Conservation (phyloP, 192 early-diverging fungal genomes). For the Umbelopsis isabellina region DNA sequence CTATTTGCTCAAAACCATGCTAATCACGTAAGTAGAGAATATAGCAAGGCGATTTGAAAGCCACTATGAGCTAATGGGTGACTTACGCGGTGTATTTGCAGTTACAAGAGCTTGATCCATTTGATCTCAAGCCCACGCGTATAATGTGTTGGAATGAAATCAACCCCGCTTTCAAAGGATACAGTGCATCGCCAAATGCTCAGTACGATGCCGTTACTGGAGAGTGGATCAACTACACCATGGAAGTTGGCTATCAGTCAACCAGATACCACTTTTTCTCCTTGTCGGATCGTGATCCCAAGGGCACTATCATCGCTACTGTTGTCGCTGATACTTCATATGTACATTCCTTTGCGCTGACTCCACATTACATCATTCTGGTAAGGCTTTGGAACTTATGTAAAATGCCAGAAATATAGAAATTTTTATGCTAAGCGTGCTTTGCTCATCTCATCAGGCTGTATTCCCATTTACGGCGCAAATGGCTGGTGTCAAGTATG, state of each 20-base stretch:
- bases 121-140: constrained; percentile 64
- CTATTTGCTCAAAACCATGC: constrained; percentile 72
- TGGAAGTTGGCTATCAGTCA: constrained; percentile 71
- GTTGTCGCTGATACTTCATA: constrained; percentile 68
- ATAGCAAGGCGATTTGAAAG: no score
- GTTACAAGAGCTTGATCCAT: constrained; percentile 69
- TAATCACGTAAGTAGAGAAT: constrained; percentile 51
- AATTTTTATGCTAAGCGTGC: background rate
- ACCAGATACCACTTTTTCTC: constrained; percentile 72
- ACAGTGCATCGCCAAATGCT: constrained; percentile 67
- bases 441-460: constrained; percentile 18
- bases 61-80: background rate
- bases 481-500: constrained; percentile 65
- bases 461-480: constrained; percentile 65
- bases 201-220: constrained; percentile 71
- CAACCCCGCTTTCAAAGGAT: constrained; percentile 66
- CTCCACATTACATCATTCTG: constrained; percentile 72
- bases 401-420: background rate
- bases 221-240: constrained; percentile 76
- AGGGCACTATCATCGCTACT: constrained; percentile 63
- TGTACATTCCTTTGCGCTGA: constrained; percentile 78
- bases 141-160: constrained; percentile 63
- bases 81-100: constrained; percentile 25
- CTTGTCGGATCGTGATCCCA: constrained; percentile 60
- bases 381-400: constrained; percentile 34